A percentile compares a stretch with the other conserved stretches of the same genome.
These are phyloP conservation scores for Linnemannia zychae DNA, from an alignment of 192 early-diverging fungal genomes.

Conservation along the genomic window DNA sequence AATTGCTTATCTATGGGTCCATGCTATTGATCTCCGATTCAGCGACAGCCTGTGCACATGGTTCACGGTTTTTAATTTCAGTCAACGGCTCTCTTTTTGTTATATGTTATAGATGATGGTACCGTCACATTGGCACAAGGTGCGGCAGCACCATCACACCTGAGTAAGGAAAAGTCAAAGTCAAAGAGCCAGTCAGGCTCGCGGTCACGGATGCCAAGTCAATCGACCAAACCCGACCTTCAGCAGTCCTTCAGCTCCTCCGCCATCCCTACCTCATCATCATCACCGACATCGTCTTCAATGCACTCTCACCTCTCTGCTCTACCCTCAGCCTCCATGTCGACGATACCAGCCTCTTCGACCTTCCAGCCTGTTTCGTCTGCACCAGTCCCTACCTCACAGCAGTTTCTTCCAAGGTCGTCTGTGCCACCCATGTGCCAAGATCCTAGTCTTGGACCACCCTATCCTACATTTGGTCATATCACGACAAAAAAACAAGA, in stretches of 20 bases:
- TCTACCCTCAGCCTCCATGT: neutral
- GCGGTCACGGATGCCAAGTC: constrained; percentile 6
- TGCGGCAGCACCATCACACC: neutral
- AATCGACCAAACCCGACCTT: constrained; percentile 11
- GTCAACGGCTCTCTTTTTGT: neutral
- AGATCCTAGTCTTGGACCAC: constrained; percentile 36
- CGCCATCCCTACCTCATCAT: neutral
- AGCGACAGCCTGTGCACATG: neutral
- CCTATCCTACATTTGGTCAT: constrained; percentile 13
- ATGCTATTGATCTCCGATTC: neutral
- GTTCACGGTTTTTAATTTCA: neutral
- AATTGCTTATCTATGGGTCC: neutral
- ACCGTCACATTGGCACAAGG: neutral
- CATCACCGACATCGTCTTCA: neutral
- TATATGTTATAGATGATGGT: constrained; percentile 18
- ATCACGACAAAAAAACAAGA: constrained; percentile 38
- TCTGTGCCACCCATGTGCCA: constrained; percentile 33
- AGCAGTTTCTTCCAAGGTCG: constrained; percentile 1
- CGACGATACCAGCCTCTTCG: constrained; percentile 13
- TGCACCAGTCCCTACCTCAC: neutral
- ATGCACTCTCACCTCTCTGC: neutral
- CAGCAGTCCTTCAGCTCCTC: constrained; percentile 1
- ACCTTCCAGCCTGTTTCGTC: neutral
- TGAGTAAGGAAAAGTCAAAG: constrained; percentile 11
- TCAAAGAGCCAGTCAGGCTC: constrained; percentile 16